Percentiles rank a stretch among this genome's conserved stretches.
Conservation (phyloP, 1,139 yeast species). For the Candida labiduridarum region DNA sequence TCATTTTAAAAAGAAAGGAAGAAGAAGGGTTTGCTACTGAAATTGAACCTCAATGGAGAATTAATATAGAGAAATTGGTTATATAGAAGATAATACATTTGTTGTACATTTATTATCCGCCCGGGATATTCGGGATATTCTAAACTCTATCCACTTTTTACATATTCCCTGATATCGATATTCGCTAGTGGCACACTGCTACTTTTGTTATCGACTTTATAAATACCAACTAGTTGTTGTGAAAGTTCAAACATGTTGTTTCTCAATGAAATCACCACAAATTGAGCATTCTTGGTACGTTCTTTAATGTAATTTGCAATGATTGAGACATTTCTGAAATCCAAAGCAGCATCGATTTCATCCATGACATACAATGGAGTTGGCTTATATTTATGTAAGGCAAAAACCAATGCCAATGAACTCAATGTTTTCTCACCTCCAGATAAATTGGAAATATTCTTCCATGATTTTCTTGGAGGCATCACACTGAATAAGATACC, state of each 20-base stretch:
- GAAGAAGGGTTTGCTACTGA: slow-evolving; percentile 71
- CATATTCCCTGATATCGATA: slow-evolving; percentile 8
- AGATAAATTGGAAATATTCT: slow-evolving; percentile 88
- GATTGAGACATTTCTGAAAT: slow-evolving; percentile 93
- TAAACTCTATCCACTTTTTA: not conserved
- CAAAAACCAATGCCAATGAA: slow-evolving; percentile 94
- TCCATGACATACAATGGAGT: slow-evolving; percentile 99
- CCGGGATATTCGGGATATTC: too few relatives aligned
- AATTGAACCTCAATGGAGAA: slow-evolving; percentile 57
- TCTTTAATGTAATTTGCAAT: slow-evolving; percentile 97
- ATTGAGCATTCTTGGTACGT: slow-evolving; percentile 94
- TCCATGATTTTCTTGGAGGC: slow-evolving; percentile 99
- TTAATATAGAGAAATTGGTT: slow-evolving; percentile 10
- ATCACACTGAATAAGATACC: slow-evolving; percentile 96
- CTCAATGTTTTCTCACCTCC: slow-evolving; percentile 98
- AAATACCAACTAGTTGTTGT: slow-evolving; percentile 90
- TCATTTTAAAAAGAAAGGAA: slow-evolving; percentile 62
- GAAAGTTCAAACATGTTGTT: slow-evolving; percentile 98
- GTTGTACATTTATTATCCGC: not conserved
- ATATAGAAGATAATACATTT: slow-evolving; percentile 7
- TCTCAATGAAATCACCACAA: slow-evolving; percentile 90
- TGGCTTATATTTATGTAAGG: slow-evolving; percentile 93
- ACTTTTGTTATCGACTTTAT: slow-evolving; percentile 91
- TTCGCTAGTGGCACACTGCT: slow-evolving; percentile 73
- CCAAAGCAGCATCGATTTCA: slow-evolving; percentile 98